Base-by-base conservation (phyloP, 805 yeast species). In the Ogataea minuta region DNA sequence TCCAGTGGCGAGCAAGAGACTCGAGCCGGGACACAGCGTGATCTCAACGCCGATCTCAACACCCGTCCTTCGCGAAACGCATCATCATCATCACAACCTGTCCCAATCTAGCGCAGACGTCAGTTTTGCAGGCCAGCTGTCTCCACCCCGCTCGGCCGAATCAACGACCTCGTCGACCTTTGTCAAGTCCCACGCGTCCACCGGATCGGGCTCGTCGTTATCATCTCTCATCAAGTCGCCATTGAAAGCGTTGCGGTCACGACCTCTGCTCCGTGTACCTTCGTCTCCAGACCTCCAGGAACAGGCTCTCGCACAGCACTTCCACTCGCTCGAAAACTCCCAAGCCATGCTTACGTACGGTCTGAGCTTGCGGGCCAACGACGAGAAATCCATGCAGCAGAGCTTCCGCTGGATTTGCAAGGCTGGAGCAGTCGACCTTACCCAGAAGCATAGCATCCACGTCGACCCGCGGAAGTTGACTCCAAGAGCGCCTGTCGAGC, bases 301-400 rank as follows among this genome's bases (percentile, higher is more conserved):
- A 12, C 32, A 26, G 28, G 68, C 70, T 12, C 62, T 78, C 33
- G 68, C 84, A 38, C 71, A 71, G 27, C 60, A 71, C 23, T 87
- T 86, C 1, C 74, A 80, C 36, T 72, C 77, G 25, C 70, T 79
- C 31, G 91, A 81, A 51, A 70, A 74, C 46, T 68, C 66, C 45
- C 76, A 79, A 30, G 95, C 89, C 1, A 82, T 77, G 81, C 68
- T 78, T 32, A 56, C 82, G 21, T 84, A 83, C 52, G 86, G 87
- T 0, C 57, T 81, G 47, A 82, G 89, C 0, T 60, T 85, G 16
- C 64, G 83, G 34, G 67, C 74, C 13, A 70, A 68, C 38, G 81
- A 81, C 52, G 23, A 15, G 2, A 27, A 27, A 13, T 20, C 36
- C 13, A 72, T 74, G 28, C 50, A 60, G 13, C 73, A 70, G 34